phyloP scores from a whole-genome alignment of 2,329 filamentous ascomycete species.

The Tricladium varicosporioides region DNA sequence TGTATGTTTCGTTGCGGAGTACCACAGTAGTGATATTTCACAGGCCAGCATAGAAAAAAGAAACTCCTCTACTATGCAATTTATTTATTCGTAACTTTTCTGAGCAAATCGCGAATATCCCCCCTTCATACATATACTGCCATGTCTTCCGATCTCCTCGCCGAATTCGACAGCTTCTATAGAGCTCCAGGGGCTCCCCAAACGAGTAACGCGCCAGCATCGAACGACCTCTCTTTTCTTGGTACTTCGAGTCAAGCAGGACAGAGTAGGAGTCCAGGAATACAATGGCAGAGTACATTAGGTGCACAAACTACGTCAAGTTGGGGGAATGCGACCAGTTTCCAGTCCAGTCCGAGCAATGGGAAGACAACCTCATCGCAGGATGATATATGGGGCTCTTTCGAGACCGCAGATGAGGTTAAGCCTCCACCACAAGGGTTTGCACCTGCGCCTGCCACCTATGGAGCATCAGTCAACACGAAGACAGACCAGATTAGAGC shows the following conservation, averaged over 20 bases:
- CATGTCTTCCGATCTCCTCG: conserved; percentile 67
- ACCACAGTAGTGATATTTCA: too few relatives aligned
- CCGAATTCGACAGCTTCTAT: conserved; percentile 56
- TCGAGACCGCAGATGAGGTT: conserved; percentile 19
- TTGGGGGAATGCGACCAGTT: conserved; percentile 27
- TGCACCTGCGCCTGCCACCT: conserved; percentile 12
- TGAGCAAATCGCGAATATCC: background rate
- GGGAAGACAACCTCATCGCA: conserved; percentile 11
- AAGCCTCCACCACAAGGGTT: background rate
- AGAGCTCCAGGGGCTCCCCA: conserved; percentile 33
- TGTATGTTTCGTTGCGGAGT: too few relatives aligned
- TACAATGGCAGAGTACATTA: conserved; percentile 20
- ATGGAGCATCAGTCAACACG: conserved; percentile 10
- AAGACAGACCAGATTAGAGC: conserved; percentile 12
- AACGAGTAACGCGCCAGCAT: conserved; percentile 20
- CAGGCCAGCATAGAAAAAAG: too few relatives aligned
- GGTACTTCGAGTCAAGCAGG: conserved; percentile 7
- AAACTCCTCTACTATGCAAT: too few relatives aligned
- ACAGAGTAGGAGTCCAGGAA: conserved; percentile 2
- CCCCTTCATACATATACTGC: background rate
- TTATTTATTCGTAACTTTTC: too few relatives aligned
- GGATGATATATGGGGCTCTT: conserved; percentile 32
- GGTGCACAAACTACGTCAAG: conserved; percentile 19
- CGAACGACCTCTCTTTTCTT: conserved; percentile 26
- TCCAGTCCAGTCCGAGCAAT: conserved; percentile 13